A percentile compares a stretch with the other conserved stretches of the same genome.
Evolutionary conservation across 2,329 filamentous ascomycete genomes (phyloP).

Genomic region (Scytalidium sp.): DNA sequence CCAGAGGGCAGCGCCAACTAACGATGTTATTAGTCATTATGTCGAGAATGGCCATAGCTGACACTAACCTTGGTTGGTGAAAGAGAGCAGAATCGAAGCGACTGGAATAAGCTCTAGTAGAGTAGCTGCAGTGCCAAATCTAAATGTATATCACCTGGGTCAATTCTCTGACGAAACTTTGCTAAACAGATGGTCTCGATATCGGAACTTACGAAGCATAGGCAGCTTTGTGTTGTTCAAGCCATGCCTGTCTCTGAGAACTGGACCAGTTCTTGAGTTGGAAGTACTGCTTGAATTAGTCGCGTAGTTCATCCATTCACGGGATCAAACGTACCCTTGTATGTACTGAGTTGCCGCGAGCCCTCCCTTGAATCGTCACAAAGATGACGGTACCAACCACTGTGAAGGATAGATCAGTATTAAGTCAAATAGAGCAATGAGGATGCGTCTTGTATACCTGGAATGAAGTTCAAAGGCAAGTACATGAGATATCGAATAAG

Average conservation of each 20-base stretch:
- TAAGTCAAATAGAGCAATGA: too few species aligned
- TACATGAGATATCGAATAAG: conserved; percentile 69
- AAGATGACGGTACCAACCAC: conserved; percentile 82
- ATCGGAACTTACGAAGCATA: conserved; percentile 70
- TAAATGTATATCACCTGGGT: too few species aligned
- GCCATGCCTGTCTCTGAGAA: conserved; percentile 62
- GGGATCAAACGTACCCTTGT: conserved; percentile 42
- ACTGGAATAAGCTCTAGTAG: conserved; percentile 83
- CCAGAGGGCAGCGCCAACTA: conserved; percentile 90
- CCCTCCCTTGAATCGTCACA: conserved; percentile 67
- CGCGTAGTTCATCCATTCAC: not conserved
- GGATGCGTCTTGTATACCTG: conserved; percentile 39
- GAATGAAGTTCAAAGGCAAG: conserved; percentile 89
- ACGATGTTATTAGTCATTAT: not conserved
- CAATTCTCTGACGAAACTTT: conserved; percentile 1
- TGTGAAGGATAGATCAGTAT: conserved; percentile 1
- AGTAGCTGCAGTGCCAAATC: conserved; percentile 72
- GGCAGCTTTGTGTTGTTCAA: conserved; percentile 67
- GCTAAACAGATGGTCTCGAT: not conserved
- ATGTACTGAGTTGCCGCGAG: conserved; percentile 39
- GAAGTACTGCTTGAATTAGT: conserved; percentile 64
- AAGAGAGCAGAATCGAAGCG: conserved; percentile 78
- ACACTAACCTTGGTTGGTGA: conserved; percentile 72
- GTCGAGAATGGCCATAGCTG: not conserved
- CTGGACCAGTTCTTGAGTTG: conserved; percentile 82